Conservation (phyloP, 2,329 filamentous ascomycete species). For the Alternaria postmessia region DNA sequence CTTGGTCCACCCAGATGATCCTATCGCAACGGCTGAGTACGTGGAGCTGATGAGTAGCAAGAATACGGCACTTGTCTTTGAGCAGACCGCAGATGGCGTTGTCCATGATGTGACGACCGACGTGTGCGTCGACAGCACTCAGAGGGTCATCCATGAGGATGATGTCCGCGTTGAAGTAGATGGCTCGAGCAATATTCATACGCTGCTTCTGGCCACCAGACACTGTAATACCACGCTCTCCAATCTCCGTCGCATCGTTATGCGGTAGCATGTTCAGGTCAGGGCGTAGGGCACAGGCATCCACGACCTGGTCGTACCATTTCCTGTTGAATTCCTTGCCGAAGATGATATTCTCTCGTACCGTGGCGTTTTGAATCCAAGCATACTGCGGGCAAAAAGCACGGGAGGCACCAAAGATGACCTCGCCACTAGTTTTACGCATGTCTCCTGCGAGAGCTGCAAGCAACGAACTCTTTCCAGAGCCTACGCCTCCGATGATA, state of each 20-base stretch:
- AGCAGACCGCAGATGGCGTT: slow-evolving; percentile 90
- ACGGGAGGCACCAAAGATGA: slow-evolving; percentile 78
- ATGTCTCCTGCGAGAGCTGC: slow-evolving; percentile 93
- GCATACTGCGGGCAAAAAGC: slow-evolving; percentile 96
- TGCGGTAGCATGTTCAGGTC: slow-evolving; percentile 94
- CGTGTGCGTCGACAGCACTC: slow-evolving; percentile 66
- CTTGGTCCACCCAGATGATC: slow-evolving; percentile 91
- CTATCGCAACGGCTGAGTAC: slow-evolving; percentile 89
- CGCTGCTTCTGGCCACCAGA: slow-evolving; percentile 96
- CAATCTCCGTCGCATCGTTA: slow-evolving; percentile 90
- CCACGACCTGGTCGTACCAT: slow-evolving; percentile 87
- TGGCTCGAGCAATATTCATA: slow-evolving; percentile 86
- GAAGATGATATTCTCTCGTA: slow-evolving; percentile 90
- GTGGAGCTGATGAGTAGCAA: slow-evolving; percentile 95
- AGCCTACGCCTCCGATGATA: slow-evolving; percentile 88
- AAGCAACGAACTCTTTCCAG: slow-evolving; percentile 88
- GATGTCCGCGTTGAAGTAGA: slow-evolving; percentile 70
- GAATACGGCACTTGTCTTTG: slow-evolving; percentile 85
- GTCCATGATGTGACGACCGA: slow-evolving; percentile 81
- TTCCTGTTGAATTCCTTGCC: slow-evolving; percentile 74
- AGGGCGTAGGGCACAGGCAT: slow-evolving; percentile 82
- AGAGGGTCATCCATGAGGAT: slow-evolving; percentile 71
- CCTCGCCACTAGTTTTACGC: slow-evolving; percentile 78
- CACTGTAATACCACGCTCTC: slow-evolving; percentile 92
- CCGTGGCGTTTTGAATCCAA: slow-evolving; percentile 93